Percentiles rank a stretch among this genome's conserved stretches.
Conservation (phyloP, 2,329 filamentous ascomycete genomes). For the Ceratocystis diversiconidia region DNA sequence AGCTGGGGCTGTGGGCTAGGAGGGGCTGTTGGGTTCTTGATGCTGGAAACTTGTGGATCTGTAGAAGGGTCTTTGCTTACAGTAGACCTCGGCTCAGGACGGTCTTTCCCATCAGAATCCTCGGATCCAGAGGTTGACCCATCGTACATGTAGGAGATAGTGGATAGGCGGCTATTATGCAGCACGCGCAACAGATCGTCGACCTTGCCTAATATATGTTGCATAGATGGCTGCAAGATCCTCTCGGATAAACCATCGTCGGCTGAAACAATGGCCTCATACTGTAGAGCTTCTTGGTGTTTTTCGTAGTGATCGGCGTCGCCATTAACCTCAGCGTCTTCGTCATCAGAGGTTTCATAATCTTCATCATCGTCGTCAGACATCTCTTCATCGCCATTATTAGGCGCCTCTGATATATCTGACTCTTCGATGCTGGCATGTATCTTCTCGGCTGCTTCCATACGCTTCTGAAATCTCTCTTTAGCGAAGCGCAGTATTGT, state of each 20-base stretch:
- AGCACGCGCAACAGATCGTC: slow-evolving; percentile 57
- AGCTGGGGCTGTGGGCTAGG: background rate
- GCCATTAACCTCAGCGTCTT: background rate
- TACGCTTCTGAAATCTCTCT: slow-evolving; percentile 7
- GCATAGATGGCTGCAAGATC: slow-evolving; percentile 52
- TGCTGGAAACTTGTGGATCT: background rate
- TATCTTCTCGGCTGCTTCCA: slow-evolving; percentile 5
- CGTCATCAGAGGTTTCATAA: background rate
- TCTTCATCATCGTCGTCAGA: background rate
- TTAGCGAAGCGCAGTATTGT: slow-evolving; percentile 8
- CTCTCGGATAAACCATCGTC: slow-evolving; percentile 55
- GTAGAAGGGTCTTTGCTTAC: background rate
- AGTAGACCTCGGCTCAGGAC: background rate
- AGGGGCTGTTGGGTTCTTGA: background rate
- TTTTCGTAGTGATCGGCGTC: background rate
- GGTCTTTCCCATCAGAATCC: background rate
- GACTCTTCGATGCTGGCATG: slow-evolving; percentile 12
- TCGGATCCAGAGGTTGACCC: slow-evolving; percentile 17
- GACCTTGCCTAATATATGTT: slow-evolving; percentile 55
- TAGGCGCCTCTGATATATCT: slow-evolving; percentile 5
- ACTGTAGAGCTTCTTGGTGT: slow-evolving; percentile 20
- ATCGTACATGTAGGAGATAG: slow-evolving; percentile 11
- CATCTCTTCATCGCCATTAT: slow-evolving; percentile 6
- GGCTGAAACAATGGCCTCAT: slow-evolving; percentile 43
- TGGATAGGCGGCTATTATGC: slow-evolving; percentile 46